Percentiles rank a stretch among this genome's conserved stretches.
Evolutionary conservation across 1,139 yeast species (phyloP).

Genomic region (Pichia sp.): DNA sequence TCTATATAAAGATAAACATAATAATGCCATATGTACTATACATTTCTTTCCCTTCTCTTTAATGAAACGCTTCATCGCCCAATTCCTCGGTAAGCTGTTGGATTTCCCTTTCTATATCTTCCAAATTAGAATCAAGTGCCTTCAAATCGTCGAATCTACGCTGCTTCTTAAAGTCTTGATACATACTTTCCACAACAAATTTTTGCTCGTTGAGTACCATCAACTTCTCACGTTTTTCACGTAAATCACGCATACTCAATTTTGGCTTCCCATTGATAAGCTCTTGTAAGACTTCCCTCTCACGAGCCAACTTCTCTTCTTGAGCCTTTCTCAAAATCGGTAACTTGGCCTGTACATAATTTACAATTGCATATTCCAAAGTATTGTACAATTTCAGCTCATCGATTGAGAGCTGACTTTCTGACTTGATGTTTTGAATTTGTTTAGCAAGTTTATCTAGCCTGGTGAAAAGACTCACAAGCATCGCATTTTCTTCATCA

Average conservation of each 20-base stretch:
- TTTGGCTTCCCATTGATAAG: conserved; percentile 25
- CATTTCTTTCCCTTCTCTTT: conserved; percentile 11
- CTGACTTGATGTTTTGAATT: conserved; percentile 14
- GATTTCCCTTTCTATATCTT: conserved; percentile 56
- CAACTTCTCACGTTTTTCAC: conserved; percentile 64
- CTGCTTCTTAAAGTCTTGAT: conserved; percentile 56
- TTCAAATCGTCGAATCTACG: conserved; percentile 75
- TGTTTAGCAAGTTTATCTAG: conserved; percentile 24
- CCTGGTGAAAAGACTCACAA: conserved; percentile 19
- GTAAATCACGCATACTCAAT: conserved; percentile 48
- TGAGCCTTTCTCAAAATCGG: conserved; percentile 43
- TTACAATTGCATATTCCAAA: conserved; percentile 42
- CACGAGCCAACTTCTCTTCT: conserved; percentile 21
- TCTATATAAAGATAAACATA: background rate
- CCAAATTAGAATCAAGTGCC: conserved; percentile 54
- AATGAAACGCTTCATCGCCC: conserved; percentile 60
- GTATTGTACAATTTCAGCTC: conserved; percentile 40
- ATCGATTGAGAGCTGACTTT: conserved; percentile 19
- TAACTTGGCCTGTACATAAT: conserved; percentile 51
- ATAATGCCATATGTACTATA: conserved; percentile 5
- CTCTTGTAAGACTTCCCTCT: conserved; percentile 11
- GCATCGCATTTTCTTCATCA: conserved; percentile 10
- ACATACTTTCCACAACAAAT: conserved; percentile 62
- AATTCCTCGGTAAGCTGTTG: conserved; percentile 44
- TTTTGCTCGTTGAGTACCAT: conserved; percentile 86